Conservation (phyloP, 306 rosid species). For the Trifolium dubium region DNA sequence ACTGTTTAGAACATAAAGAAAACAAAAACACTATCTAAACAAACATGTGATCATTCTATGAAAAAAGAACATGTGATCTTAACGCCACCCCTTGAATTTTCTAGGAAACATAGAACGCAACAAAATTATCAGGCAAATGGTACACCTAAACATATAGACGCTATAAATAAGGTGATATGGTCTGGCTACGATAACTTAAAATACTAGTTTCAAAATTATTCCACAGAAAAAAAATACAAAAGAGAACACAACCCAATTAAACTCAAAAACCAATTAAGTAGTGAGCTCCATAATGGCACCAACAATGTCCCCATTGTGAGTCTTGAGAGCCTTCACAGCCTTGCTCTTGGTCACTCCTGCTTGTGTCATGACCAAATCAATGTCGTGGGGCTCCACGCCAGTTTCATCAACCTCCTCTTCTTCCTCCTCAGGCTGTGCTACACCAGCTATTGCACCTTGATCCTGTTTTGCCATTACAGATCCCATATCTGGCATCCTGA, state of each 20-base stretch:
- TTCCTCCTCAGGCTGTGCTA: constrained; percentile 62
- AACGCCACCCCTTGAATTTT: constrained; percentile 9
- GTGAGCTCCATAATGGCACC: constrained; percentile 95
- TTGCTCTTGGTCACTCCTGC: constrained; percentile 86
- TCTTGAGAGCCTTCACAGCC: constrained; percentile 92
- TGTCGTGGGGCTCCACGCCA: constrained; percentile 79
- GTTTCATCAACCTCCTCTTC: constrained; percentile 78
- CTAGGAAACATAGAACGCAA: constrained; percentile 13
- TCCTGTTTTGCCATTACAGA: constrained; percentile 67
- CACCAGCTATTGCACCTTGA: constrained; percentile 53
- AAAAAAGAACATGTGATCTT: neutral
- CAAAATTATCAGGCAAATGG: constrained; percentile 40
- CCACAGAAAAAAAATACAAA: constrained; percentile 11
- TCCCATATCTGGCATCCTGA: constrained; percentile 82
- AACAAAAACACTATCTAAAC: constrained; percentile 13
- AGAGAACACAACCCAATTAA: constrained; percentile 11
- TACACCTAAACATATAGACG: constrained; percentile 42
- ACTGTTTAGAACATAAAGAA: neutral
- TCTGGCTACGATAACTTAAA: constrained; percentile 35
- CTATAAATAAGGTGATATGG: constrained; percentile 35
- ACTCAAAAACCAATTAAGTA: constrained; percentile 43
- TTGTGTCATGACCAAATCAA: constrained; percentile 91
- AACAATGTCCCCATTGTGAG: constrained; percentile 81
- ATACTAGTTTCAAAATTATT: constrained; percentile 28
- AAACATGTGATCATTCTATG: constrained; percentile 13